Percentiles rank a stretch among this genome's conserved stretches.
Evolutionary conservation across 805 yeast species (phyloP).

Genomic region (Debaryomyces castellii): DNA sequence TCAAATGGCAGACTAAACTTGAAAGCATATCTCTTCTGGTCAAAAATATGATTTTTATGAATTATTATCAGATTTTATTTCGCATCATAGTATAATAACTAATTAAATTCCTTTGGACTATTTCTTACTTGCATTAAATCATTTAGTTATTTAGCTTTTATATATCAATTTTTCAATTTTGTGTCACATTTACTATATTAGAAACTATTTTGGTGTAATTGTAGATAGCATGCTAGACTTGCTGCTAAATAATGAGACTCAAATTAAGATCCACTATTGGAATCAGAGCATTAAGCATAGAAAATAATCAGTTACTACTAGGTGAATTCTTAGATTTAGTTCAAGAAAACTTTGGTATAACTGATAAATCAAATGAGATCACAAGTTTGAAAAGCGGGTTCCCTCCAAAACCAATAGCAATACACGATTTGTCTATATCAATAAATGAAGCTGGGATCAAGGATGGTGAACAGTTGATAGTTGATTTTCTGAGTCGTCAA

Average conservation of each 20-base stretch:
- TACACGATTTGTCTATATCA: constrained; percentile 16
- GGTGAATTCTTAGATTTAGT: constrained; percentile 8
- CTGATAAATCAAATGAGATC: constrained; percentile 4
- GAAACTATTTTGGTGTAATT: neutral
- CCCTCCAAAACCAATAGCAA: constrained; percentile 53
- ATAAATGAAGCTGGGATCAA: constrained; percentile 47
- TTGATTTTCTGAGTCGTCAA: constrained; percentile 21
- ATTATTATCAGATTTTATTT: neutral
- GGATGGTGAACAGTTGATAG: constrained; percentile 58
- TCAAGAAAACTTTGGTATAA: neutral
- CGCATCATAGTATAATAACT: neutral
- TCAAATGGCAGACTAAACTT: constrained; percentile 16
- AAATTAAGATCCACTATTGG: constrained; percentile 13
- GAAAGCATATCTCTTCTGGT: neutral
- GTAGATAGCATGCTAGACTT: neutral
- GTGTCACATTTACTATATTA: neutral
- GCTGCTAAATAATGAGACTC: constrained; percentile 11
- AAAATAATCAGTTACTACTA: constrained; percentile 3
- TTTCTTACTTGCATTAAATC: neutral
- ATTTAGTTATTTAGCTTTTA: neutral
- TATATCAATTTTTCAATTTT: neutral
- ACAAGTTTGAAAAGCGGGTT: constrained; percentile 50
- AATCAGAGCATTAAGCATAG: constrained; percentile 6
- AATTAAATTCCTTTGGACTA: neutral
- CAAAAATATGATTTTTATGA: neutral